Percentiles rank a stretch among this genome's conserved stretches.
These are phyloP conservation scores for Pyracantha coccinea DNA, from an alignment of 331 rosid genomes.

Conservation along the genomic window DNA sequence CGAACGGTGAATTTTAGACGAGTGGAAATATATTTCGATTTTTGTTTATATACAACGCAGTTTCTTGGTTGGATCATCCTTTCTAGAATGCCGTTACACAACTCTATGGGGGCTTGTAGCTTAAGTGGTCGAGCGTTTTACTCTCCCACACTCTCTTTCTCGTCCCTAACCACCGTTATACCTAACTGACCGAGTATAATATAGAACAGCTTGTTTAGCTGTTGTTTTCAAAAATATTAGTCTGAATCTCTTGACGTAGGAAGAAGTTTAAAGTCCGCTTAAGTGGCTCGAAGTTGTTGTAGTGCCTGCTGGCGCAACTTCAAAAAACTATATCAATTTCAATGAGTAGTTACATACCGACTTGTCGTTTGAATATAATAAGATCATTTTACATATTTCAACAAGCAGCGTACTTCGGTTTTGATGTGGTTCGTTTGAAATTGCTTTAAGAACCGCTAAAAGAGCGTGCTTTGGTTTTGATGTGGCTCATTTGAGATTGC, in stretches of 20 bases:
- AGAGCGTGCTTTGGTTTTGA: too few relatives aligned
- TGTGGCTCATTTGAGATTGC: too few relatives aligned
- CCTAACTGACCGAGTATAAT: background rate
- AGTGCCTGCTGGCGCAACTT: slow-evolving; percentile 12
- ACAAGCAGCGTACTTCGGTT: slow-evolving; percentile 26
- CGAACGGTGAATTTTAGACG: background rate
- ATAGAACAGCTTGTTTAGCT: background rate
- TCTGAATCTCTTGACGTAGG: background rate
- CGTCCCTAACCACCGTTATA: background rate
- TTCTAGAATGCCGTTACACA: background rate
- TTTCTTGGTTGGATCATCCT: background rate
- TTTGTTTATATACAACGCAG: background rate
- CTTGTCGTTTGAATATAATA: background rate
- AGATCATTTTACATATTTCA: too few relatives aligned
- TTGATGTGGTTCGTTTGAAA: background rate
- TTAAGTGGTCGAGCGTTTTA: background rate
- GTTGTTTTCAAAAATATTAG: background rate
- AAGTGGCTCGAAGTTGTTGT: slow-evolving; percentile 17
- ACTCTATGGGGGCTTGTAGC: background rate
- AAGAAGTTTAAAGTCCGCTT: background rate
- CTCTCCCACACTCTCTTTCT: background rate
- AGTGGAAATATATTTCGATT: background rate
- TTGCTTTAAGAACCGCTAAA: background rate
- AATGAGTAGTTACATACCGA: background rate
- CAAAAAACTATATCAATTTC: slow-evolving; percentile 10